phyloP scores from a whole-genome alignment of 495 filamentous ascomycete species.

The Penicillium daleae region DNA sequence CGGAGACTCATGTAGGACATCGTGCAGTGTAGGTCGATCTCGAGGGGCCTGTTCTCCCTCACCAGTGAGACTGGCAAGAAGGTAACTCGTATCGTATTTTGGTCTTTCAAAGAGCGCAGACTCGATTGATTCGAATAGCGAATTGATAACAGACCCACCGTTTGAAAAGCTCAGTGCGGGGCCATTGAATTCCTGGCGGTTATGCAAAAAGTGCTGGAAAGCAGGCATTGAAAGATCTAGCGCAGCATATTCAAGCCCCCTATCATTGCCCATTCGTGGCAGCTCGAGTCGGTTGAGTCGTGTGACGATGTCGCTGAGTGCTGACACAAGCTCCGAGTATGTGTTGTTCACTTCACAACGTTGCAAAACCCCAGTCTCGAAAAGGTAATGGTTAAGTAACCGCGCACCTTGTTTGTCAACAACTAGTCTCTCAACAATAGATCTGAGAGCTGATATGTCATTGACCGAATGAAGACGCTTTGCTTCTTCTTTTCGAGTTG shows the following conservation, averaged over 20 bases:
- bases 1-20: constrained; percentile 17
- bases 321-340: constrained; percentile 34
- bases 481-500: constrained; percentile 8
- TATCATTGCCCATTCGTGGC: not conserved
- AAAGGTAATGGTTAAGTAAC: not conserved
- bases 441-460: constrained; percentile 13
- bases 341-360: constrained; percentile 23
- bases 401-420: constrained; percentile 7
- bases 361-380: constrained; percentile 11
- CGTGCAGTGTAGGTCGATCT: constrained; percentile 23
- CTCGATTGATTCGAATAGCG: constrained; percentile 26
- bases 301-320: constrained; percentile 33
- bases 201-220: constrained; percentile 30
- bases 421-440: constrained; percentile 30
- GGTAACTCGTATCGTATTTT: constrained; percentile 23
- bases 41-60: constrained; percentile 14
- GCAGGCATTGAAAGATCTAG: constrained; percentile 32
- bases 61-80: constrained; percentile 35
- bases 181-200: not conserved
- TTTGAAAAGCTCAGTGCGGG: not conserved
- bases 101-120: constrained; percentile 28
- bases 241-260: constrained; percentile 38
- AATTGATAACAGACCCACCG: constrained; percentile 15
- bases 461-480: constrained; percentile 15
- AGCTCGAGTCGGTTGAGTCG: constrained; percentile 27